Percentiles rank a stretch among this genome's conserved stretches.
phyloP scores from a whole-genome alignment of 441 rosid species.

The Croton laevigatus region DNA sequence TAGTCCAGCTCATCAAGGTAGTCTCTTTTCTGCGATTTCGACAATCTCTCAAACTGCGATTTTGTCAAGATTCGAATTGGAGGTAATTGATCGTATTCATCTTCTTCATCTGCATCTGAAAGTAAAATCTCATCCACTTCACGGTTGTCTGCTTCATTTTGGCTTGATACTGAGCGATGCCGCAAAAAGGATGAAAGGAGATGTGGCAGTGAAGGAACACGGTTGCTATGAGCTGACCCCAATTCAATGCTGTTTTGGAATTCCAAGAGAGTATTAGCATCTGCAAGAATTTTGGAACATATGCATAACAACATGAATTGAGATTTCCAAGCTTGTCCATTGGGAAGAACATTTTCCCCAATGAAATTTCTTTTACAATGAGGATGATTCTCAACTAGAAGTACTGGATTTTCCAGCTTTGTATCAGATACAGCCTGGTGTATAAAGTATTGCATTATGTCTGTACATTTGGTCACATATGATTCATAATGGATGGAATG shows the following conservation, averaged over 20 bases:
- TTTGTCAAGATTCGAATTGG: conserved; percentile 74
- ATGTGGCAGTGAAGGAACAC: conserved; percentile 83
- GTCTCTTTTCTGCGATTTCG: conserved; percentile 64
- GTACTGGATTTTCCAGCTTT: conserved; percentile 70
- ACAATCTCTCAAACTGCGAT: conserved; percentile 67
- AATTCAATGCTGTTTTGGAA: conserved; percentile 62
- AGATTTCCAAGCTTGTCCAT: conserved; percentile 81
- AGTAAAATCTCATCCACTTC: conserved; percentile 51
- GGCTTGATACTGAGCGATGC: conserved; percentile 46
- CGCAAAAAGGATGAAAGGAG: conserved; percentile 74
- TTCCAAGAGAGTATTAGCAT: conserved; percentile 57
- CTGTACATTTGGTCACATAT: conserved; percentile 58
- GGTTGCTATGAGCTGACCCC: conserved; percentile 48
- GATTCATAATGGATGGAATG: conserved; percentile 61
- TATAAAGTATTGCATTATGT: conserved; percentile 64
- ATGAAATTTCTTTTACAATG: conserved; percentile 57
- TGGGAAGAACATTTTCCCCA: conserved; percentile 80
- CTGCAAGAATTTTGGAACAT: conserved; percentile 75
- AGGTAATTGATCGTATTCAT: conserved; percentile 86
- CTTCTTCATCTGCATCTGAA: conserved; percentile 56
- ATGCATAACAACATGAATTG: conserved; percentile 62
- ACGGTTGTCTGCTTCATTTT: conserved; percentile 49
- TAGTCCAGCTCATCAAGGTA: conserved; percentile 91
- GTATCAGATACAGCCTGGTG: conserved; percentile 73
- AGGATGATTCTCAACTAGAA: conserved; percentile 82